phyloP scores from a whole-genome alignment of 1,284 basidiomycete genomes.

The Papiliotrema nemorosa region DNA sequence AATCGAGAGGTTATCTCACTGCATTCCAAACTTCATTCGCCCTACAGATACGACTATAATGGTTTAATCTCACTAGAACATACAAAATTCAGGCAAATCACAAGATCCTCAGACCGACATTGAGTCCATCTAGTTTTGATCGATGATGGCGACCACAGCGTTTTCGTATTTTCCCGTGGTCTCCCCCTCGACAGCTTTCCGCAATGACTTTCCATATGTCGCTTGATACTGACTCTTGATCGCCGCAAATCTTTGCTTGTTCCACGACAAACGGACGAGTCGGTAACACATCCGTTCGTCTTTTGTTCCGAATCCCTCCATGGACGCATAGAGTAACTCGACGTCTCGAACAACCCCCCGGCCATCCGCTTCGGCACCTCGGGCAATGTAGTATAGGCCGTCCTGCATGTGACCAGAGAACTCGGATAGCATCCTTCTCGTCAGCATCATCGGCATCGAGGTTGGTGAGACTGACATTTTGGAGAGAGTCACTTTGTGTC shows the following conservation, averaged over 20 bases:
- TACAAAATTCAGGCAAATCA: too few relatives aligned
- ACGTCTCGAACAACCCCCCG: conserved; percentile 45
- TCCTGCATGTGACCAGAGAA: conserved; percentile 51
- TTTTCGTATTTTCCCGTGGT: conserved; percentile 47
- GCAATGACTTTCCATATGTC: conserved; percentile 35
- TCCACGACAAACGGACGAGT: conserved; percentile 47
- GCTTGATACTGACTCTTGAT: conserved; percentile 46
- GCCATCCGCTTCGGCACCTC: conserved; percentile 42
- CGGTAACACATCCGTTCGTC: conserved; percentile 49
- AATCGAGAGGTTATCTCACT: background rate
- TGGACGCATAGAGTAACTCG: conserved; percentile 41
- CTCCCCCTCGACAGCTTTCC: conserved; percentile 44
- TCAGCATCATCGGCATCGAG: background rate
- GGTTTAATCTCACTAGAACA: background rate
- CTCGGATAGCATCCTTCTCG: conserved; percentile 40
- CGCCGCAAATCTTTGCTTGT: conserved; percentile 42
- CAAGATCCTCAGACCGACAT: background rate
- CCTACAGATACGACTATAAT: too few relatives aligned
- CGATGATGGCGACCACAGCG: conserved; percentile 34
- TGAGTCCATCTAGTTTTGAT: conserved; percentile 21
- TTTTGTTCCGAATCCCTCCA: conserved; percentile 49
- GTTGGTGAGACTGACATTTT: conserved; percentile 28
- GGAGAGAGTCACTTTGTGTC: conserved; percentile 34
- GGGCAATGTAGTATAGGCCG: conserved; percentile 41
- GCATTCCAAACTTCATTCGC: background rate